Conservation (phyloP, 140 eudicot species). For the Ambrosia hybrid region DNA sequence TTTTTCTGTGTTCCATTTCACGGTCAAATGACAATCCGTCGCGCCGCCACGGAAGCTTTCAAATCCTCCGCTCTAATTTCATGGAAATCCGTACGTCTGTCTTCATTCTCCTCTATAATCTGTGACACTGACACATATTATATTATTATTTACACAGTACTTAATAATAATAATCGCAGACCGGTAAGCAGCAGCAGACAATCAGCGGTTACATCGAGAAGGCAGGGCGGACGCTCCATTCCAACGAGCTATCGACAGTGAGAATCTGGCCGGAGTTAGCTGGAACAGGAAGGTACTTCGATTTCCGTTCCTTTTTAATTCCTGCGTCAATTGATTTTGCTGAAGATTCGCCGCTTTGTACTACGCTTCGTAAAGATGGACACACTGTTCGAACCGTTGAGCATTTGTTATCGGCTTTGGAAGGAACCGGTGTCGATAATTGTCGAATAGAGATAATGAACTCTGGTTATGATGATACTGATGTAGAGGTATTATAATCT, state of each 20-base stretch:
- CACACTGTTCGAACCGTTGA: constrained; percentile 67
- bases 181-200: constrained; percentile 78
- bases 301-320: constrained; percentile 44
- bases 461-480: constrained; percentile 16
- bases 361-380: constrained; percentile 65
- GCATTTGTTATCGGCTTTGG: constrained; percentile 93
- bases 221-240: constrained; percentile 73
- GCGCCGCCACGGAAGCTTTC: constrained; percentile 45
- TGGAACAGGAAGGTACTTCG: constrained; percentile 70
- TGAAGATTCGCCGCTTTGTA: constrained; percentile 68
- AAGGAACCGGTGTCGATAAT: constrained; percentile 82
- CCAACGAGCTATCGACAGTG: constrained; percentile 62
- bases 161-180: constrained; percentile 44
- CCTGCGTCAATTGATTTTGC: constrained; percentile 65
- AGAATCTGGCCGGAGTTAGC: constrained; percentile 75
- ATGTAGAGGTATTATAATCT: constrained; percentile 53
- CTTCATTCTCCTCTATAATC: constrained; percentile 1
- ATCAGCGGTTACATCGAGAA: constrained; percentile 53
- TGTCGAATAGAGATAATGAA: constrained; percentile 60
- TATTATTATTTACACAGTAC: neutral
- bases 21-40: constrained; percentile 24
- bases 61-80: constrained; percentile 48
- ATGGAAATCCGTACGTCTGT: constrained; percentile 46
- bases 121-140: neutral
- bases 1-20: neutral